Conservation (phyloP, 371 early-diverging fungal genomes). For the Mortierella sp. region DNA sequence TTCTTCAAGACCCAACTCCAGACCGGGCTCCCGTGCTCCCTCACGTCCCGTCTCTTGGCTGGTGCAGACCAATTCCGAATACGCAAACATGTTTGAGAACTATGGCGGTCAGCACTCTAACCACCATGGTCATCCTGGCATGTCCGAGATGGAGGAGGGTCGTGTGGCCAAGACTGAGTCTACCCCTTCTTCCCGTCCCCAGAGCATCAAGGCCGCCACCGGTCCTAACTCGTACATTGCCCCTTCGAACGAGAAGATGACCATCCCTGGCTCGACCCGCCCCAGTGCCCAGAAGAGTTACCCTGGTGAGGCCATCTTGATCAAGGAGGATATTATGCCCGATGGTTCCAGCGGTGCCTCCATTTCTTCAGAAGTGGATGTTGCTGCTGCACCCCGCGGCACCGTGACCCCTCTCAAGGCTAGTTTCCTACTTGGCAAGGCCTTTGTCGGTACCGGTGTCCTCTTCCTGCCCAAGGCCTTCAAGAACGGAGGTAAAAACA, state of each 20-base stretch:
- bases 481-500: slow-evolving; percentile 64
- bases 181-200: slow-evolving; percentile 10
- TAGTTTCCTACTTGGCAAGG: slow-evolving; percentile 82
- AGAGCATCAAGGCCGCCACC: slow-evolving; percentile 13
- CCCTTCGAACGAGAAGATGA: slow-evolving; percentile 39
- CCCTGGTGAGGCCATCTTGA: slow-evolving; percentile 12
- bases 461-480: slow-evolving; percentile 80
- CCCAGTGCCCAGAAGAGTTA: slow-evolving; percentile 15
- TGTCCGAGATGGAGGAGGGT: slow-evolving; percentile 36
- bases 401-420: slow-evolving; percentile 76
- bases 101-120: slow-evolving; percentile 41
- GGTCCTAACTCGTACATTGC: slow-evolving; percentile 11
- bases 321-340: slow-evolving; percentile 29
- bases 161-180: slow-evolving; percentile 25
- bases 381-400: slow-evolving; percentile 41
- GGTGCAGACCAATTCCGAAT: slow-evolving; percentile 50
- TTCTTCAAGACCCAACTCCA: slow-evolving; percentile 39
- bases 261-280: slow-evolving; percentile 22
- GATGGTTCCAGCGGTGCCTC: slow-evolving; percentile 16
- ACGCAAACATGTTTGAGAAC: slow-evolving; percentile 56
- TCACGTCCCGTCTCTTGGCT: slow-evolving; percentile 56
- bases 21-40: slow-evolving; percentile 37
- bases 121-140: slow-evolving; percentile 32
- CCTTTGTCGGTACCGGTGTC: slow-evolving; percentile 84
- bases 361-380: background rate